Conservation (phyloP, 257 asterid species). For the Phtheirospermum japonicum region DNA sequence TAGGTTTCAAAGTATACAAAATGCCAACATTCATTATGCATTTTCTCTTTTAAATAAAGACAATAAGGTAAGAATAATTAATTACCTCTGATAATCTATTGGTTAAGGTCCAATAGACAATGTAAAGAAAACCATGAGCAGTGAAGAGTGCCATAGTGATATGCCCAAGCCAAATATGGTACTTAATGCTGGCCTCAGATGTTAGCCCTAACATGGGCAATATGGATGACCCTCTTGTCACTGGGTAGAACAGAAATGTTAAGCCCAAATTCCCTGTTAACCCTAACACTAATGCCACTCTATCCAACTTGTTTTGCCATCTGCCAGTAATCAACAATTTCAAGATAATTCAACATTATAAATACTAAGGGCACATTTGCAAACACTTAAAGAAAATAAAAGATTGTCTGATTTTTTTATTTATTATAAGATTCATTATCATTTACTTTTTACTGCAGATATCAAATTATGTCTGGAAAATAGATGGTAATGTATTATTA, state of each 20-base stretch:
- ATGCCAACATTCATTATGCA: too few relatives aligned
- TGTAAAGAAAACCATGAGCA: slow-evolving; percentile 56
- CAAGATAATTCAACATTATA: background rate
- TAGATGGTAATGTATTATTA: too few relatives aligned
- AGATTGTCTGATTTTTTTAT: too few relatives aligned
- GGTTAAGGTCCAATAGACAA: slow-evolving; percentile 60
- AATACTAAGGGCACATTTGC: too few relatives aligned
- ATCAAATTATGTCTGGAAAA: too few relatives aligned
- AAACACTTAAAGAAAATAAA: too few relatives aligned
- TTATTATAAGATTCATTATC: too few relatives aligned
- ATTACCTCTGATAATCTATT: slow-evolving; percentile 61
- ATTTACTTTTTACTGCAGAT: too few relatives aligned
- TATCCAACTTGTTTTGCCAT: slow-evolving; percentile 76
- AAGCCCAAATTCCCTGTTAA: slow-evolving; percentile 63
- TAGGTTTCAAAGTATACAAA: too few relatives aligned
- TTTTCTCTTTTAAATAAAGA: too few relatives aligned
- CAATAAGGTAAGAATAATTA: background rate
- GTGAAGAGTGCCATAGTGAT: slow-evolving; percentile 59
- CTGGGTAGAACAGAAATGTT: slow-evolving; percentile 73
- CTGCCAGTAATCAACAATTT: slow-evolving; percentile 23
- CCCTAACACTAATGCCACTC: slow-evolving; percentile 57
- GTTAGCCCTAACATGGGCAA: slow-evolving; percentile 67
- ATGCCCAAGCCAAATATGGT: slow-evolving; percentile 77
- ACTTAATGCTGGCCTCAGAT: slow-evolving; percentile 66
- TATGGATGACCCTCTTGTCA: slow-evolving; percentile 65